Evolutionary conservation across 164 flowering plant species (phyloP), one percentile per base, ranked within the genome.

Genomic region (Berberis thunbergii): DNA sequence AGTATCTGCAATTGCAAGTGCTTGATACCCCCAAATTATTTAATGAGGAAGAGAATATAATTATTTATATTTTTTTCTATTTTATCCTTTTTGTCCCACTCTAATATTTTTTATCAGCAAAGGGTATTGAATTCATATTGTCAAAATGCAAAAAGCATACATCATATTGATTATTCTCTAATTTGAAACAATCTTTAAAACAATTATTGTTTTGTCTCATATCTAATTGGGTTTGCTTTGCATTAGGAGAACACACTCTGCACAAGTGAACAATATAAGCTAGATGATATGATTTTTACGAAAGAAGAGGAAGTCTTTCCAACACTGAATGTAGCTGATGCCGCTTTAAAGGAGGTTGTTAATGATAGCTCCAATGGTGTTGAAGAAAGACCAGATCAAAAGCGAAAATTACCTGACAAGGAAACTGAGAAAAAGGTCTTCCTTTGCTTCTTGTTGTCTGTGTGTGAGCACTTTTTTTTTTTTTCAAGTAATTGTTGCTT

Each of bases 261-360:
- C 7, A 65, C 59, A 48, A 60, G 12, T 63, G 84, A 76, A 10
- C 58, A 54, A 10, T 91, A 83, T 74, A 75, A 50, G 63, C 40
- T 71, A 8, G 94, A 87, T 38, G 93, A 89, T 7, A 95, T 91
- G 99, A 80, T 79, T 45, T 91, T 72, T 72, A 63, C 73, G 70
- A 10, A 80, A 69, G 96, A 91, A 67, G 97, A 91, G 66, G 97
- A 95, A 67, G 76, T 95, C 12, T 86, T 91, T 73, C 83, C 88
- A 39, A 64, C 79, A 10, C 4, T 70, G 38, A 63, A 54, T 12
- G 71, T 49, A 71, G 73, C 64, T 50, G 86, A 79, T 52, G 67
- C 62, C 55, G 40, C 77, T 54, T 64, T 11, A 52, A 60, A 66
- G 40, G 68, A 72, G 64, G 76, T 71, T 49, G 45, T 43, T 45